phyloP scores from a whole-genome alignment of 2,329 filamentous ascomycete genomes.

The Dendryphion nanum region DNA sequence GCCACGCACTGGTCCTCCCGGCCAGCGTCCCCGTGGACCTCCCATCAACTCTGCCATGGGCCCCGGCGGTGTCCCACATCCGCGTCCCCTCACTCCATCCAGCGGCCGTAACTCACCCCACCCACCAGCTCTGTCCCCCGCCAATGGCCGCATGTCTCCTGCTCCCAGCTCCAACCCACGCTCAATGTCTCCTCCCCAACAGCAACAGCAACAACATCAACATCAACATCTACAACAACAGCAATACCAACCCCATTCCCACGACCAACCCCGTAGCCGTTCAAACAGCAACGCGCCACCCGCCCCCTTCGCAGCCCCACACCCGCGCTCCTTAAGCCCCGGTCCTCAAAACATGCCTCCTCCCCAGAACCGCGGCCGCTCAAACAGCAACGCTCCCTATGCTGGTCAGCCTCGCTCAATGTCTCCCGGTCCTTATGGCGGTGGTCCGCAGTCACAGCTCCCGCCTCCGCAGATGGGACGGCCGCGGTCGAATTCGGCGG shows the following conservation, averaged over 20 bases:
- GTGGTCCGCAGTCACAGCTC: conserved; percentile 27
- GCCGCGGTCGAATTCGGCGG: conserved; percentile 39
- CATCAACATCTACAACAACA: too few relatives aligned
- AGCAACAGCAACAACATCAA: background rate
- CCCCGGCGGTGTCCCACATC: conserved; percentile 29
- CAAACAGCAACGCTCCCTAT: conserved; percentile 40
- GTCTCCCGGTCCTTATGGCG: conserved; percentile 41
- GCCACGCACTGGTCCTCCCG: conserved; percentile 62
- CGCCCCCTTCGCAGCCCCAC: background rate
- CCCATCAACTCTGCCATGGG: conserved; percentile 27
- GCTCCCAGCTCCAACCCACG: too few relatives aligned
- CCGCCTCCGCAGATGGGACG: conserved; percentile 33
- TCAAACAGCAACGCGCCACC: background rate
- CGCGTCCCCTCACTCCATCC: conserved; percentile 45
- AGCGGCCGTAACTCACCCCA: conserved; percentile 50
- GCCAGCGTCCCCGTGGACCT: conserved; percentile 39
- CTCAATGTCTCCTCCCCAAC: conserved; percentile 8
- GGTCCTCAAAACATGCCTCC: conserved; percentile 9
- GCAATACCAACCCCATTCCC: too few relatives aligned
- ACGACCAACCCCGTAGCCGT: background rate
- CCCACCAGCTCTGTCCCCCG: conserved; percentile 45
- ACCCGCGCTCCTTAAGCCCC: conserved; percentile 30
- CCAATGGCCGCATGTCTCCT: conserved; percentile 28
- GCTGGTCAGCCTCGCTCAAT: conserved; percentile 35
- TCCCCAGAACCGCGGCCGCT: conserved; percentile 23